Base-by-base conservation (phyloP, 2,329 filamentous ascomycete genomes). In the Fusarium devonianum region DNA sequence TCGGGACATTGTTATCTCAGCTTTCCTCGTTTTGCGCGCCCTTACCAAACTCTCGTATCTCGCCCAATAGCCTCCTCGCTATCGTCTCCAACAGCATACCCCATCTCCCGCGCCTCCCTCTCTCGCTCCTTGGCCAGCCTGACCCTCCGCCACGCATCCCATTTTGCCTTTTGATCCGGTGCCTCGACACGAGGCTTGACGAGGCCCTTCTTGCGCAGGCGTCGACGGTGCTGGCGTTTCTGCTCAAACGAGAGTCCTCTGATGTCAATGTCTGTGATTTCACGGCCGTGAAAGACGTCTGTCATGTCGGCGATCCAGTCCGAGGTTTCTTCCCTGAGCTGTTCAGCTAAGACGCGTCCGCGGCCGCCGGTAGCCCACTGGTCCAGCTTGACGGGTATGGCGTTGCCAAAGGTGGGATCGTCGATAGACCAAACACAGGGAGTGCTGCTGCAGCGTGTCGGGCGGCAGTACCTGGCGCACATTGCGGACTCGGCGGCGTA, bases 381-480 rank as follows among this genome's bases (percentile, higher is more conserved):
- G 63, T 87, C 83, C 10, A 86, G 62, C 70, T 86, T 86, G 47
- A 84, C 78, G 3, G 84, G 83, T 34, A 86, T 73, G 1, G 82
- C 80, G 28, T 73, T 75, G n/a, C 83, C 83, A 67, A 83, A 86
- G 18, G 77, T 77, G 1, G 84, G 84, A 64, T 86, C 83, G 34
- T 81, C 75, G 9, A 76, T 74, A 19, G 78, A 79, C 81, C 81
- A 86, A 25, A 77, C 72, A 63, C 82, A 85, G 2, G 75, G 74
- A 35, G 49, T 66, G 40, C 36, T 66, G 10, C 74, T 74, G 56
- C 83, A 85, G 22, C 73, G 73, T n/a, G 70, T 64, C 2, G 82
- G 80, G 12, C 78, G 78, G 62, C 81, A 85, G 68, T 79, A 86
- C 6, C 70, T 55, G 28, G 66, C 71, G 66, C 81, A 86, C 71